Conservation (phyloP, 2,329 filamentous ascomycete species). For the Parastagonospora nodorum region DNA sequence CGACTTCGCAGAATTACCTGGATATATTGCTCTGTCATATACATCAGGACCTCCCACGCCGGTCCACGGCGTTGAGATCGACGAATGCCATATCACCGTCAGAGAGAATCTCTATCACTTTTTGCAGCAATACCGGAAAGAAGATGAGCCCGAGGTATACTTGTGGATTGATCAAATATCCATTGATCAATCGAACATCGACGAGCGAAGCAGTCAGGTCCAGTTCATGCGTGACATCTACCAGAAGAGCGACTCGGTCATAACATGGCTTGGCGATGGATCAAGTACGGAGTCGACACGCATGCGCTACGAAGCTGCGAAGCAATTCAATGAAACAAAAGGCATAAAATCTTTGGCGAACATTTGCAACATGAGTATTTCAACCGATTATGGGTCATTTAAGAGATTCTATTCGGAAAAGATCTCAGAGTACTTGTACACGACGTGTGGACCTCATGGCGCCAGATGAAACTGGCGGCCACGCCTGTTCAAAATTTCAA, state of each 20-base stretch:
- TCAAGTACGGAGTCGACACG: too few species aligned
- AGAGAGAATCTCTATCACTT: background rate
- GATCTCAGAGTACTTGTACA: background rate
- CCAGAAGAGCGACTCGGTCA: background rate
- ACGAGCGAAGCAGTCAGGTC: slow-evolving; percentile 5
- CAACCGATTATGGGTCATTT: background rate
- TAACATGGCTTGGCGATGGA: background rate
- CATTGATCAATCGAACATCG: slow-evolving; percentile 3
- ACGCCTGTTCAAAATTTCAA: background rate
- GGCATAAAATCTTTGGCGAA: background rate
- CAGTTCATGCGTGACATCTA: slow-evolving; percentile 5
- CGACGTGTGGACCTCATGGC: background rate
- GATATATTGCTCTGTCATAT: too few species aligned
- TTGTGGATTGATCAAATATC: slow-evolving; percentile 4
- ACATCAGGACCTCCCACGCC: too few species aligned
- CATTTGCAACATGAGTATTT: background rate
- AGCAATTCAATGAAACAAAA: background rate
- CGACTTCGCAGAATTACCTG: too few species aligned
- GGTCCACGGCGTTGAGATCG: too few species aligned
- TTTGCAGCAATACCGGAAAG: background rate
- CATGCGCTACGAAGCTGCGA: too few species aligned
- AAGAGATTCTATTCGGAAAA: background rate
- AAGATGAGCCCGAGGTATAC: background rate
- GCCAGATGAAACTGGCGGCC: background rate
- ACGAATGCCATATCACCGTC: background rate